Conservation (phyloP, 805 yeast species). For the Monosporozyma solicola region DNA sequence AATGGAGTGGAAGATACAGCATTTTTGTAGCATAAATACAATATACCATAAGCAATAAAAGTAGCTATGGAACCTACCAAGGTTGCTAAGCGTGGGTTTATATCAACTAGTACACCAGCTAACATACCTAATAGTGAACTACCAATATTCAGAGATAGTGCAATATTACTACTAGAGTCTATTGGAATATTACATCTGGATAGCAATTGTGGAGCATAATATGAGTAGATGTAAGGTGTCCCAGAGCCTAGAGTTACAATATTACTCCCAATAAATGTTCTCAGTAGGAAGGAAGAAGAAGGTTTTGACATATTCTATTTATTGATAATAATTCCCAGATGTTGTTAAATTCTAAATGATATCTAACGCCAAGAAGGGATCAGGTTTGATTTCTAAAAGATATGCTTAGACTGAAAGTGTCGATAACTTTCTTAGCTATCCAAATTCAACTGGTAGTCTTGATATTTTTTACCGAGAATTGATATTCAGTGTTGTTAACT, state of each 20-base stretch:
- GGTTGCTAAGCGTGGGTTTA: constrained; percentile 41
- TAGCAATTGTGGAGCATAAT: constrained; percentile 67
- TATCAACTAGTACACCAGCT: constrained; percentile 62
- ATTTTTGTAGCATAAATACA: constrained; percentile 40
- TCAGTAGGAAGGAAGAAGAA: background rate
- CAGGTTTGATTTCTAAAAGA: too few relatives aligned
- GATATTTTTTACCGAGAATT: background rate
- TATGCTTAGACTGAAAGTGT: too few relatives aligned
- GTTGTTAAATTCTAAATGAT: background rate
- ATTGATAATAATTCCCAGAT: background rate
- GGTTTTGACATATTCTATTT: background rate
- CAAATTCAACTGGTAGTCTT: too few relatives aligned
- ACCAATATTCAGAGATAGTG: constrained; percentile 56
- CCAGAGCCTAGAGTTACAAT: constrained; percentile 62
- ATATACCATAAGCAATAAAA: constrained; percentile 44
- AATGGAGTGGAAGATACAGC: constrained; percentile 33
- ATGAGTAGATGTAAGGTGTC: constrained; percentile 65
- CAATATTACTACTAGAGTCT: constrained; percentile 52
- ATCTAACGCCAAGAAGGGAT: too few relatives aligned
- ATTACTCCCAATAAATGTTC: constrained; percentile 24
- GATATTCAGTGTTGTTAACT: background rate
- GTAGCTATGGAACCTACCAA: constrained; percentile 47
- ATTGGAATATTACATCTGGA: constrained; percentile 48
- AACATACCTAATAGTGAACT: constrained; percentile 60
- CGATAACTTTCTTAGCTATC: too few relatives aligned